phyloP scores from a whole-genome alignment of 805 yeast genomes.

The Lachancea dasiensis region DNA sequence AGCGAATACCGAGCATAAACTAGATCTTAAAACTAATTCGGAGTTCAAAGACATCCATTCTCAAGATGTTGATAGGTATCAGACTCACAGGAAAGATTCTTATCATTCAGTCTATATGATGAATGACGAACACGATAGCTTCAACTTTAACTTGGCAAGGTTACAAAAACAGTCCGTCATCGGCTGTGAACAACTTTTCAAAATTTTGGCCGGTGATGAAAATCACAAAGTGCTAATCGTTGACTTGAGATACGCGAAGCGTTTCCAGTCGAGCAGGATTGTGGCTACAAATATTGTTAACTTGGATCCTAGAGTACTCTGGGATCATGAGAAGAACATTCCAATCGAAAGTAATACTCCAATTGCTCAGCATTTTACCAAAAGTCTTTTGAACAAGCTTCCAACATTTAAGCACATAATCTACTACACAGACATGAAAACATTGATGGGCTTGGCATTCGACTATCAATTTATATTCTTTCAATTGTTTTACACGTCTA shows the following conservation, averaged over 20 bases:
- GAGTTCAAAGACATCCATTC: neutral
- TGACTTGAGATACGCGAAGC: constrained; percentile 36
- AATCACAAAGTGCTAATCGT: constrained; percentile 34
- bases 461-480: constrained; percentile 34
- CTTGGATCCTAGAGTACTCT: constrained; percentile 36
- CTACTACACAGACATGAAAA: constrained; percentile 36
- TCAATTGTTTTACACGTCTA: constrained; percentile 21
- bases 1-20: neutral
- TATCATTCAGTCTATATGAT: constrained; percentile 37
- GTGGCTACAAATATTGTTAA: constrained; percentile 36
- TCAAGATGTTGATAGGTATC: constrained; percentile 12
- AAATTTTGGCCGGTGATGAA: constrained; percentile 41
- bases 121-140: constrained; percentile 18
- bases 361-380: constrained; percentile 24
- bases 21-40: neutral
- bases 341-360: constrained; percentile 32
- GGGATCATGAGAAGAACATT: constrained; percentile 22
- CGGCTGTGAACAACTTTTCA: constrained; percentile 38
- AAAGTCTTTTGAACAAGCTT: constrained; percentile 27
- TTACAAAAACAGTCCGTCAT: constrained; percentile 48
- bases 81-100: constrained; percentile 35
- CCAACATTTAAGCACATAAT: constrained; percentile 34
- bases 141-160: constrained; percentile 22
- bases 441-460: constrained; percentile 26
- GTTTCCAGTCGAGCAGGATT: constrained; percentile 33